These are phyloP conservation scores for Hymenoscyphus scutula DNA, from an alignment of 2,329 filamentous ascomycete genomes.

Conservation along the genomic window DNA sequence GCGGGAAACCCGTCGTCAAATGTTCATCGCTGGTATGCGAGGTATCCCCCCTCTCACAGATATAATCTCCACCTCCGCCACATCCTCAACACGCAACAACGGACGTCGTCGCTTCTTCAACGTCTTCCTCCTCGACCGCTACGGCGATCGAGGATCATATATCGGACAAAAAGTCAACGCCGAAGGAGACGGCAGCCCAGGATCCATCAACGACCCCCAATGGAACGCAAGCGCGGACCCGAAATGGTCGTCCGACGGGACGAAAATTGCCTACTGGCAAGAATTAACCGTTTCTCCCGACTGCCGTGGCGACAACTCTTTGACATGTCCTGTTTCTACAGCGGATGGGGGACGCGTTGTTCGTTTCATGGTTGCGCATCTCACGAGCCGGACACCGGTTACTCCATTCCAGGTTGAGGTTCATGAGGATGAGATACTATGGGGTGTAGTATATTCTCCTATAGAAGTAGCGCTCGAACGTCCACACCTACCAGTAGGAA, in stretches of 20 bases:
- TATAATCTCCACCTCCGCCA: not conserved
- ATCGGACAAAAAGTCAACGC: conserved; percentile 45
- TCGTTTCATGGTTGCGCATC: conserved; percentile 43
- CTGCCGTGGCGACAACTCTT: conserved; percentile 45
- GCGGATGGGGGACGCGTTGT: conserved; percentile 40
- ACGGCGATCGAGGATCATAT: conserved; percentile 46
- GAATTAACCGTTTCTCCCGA: conserved; percentile 39
- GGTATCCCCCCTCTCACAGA: conserved; percentile 37
- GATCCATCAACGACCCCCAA: conserved; percentile 44
- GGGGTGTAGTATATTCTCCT: conserved; percentile 37
- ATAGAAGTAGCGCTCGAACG: conserved; percentile 5
- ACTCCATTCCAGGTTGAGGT: conserved; percentile 25
- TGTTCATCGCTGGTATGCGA: conserved; percentile 41
- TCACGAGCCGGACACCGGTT: conserved; percentile 37
- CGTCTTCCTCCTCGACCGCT: conserved; percentile 43
- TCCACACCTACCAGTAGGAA: not conserved
- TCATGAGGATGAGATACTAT: conserved; percentile 36
- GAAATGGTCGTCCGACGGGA: conserved; percentile 42
- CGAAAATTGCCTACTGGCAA: conserved; percentile 44
- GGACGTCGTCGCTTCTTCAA: conserved; percentile 46
- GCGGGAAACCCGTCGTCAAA: conserved; percentile 41
- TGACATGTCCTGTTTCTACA: conserved; percentile 42
- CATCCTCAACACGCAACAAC: conserved; percentile 46
- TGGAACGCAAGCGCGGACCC: conserved; percentile 50
- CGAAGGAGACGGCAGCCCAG: conserved; percentile 36